Evolutionary conservation across 2,329 filamentous ascomycete species (phyloP).

Genomic region (Hysterium pulicare): DNA sequence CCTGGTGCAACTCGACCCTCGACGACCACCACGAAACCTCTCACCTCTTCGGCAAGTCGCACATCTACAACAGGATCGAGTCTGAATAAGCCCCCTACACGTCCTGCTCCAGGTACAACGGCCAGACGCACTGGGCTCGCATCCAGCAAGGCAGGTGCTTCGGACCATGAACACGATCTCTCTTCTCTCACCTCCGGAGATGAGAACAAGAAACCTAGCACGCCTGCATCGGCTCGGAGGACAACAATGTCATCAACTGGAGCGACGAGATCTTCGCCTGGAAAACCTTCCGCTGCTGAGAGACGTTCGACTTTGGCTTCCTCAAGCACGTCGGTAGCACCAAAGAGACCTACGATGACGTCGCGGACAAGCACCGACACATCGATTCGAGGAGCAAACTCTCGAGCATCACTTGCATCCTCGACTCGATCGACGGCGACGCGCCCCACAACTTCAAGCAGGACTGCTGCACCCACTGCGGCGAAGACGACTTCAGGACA

Average conservation of each 20-base stretch:
- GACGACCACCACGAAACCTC: conserved; percentile 25
- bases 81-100: conserved; percentile 36
- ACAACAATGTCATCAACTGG: conserved; percentile 18
- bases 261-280: conserved; percentile 23
- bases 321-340: conserved; percentile 14
- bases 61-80: conserved; percentile 23
- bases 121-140: conserved; percentile 19
- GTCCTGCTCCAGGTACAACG: conserved; percentile 23
- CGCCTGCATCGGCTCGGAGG: conserved; percentile 14
- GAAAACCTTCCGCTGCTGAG: conserved; percentile 17
- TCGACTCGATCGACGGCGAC: conserved; percentile 17
- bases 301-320: conserved; percentile 9
- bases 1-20: conserved; percentile 18
- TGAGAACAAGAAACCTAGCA: conserved; percentile 31
- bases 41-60: conserved; percentile 22
- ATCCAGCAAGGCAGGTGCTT: conserved; percentile 17
- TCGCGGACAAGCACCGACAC: conserved; percentile 22
- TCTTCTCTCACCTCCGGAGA: conserved; percentile 34
- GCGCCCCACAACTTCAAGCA: conserved; percentile 18
- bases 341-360: conserved; percentile 27
- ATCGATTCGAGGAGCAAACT: conserved; percentile 18
- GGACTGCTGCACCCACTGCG: conserved; percentile 15
- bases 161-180: conserved; percentile 32
- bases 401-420: conserved; percentile 26
- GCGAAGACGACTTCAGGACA: conserved; percentile 20